Conservation (phyloP, 805 yeast genomes). For the Candida montana region DNA sequence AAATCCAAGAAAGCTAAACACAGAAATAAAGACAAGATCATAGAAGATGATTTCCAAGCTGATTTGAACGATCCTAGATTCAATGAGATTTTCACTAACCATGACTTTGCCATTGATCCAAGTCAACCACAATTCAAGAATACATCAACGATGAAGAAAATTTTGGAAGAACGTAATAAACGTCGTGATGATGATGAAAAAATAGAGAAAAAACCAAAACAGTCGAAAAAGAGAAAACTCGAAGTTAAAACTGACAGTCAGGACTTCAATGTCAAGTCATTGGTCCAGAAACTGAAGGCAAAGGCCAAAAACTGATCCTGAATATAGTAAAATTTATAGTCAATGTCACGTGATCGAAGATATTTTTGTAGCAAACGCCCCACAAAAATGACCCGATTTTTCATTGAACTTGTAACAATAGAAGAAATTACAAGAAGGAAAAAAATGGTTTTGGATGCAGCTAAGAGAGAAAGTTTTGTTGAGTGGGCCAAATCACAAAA, state of each 20-base stretch:
- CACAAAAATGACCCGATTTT: too few species aligned
- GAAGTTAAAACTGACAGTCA: background rate
- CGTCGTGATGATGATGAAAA: slow-evolving; percentile 30
- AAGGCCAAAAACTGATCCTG: slow-evolving; percentile 4
- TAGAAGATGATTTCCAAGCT: slow-evolving; percentile 54
- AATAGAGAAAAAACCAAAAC: slow-evolving; percentile 2
- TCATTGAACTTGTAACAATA: too few species aligned
- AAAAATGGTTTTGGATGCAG: background rate
- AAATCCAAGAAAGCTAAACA: slow-evolving; percentile 44
- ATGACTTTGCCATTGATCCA: slow-evolving; percentile 92
- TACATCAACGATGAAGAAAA: slow-evolving; percentile 80
- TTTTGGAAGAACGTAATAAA: slow-evolving; percentile 69
- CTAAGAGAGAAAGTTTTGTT: slow-evolving; percentile 10
- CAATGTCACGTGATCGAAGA: too few species aligned
- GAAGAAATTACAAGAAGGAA: too few species aligned
- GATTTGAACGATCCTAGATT: slow-evolving; percentile 84
- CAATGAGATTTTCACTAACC: slow-evolving; percentile 74
- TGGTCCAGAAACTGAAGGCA: slow-evolving; percentile 10
- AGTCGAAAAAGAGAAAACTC: slow-evolving; percentile 10
- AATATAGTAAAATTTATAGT: too few species aligned
- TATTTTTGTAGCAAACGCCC: background rate
- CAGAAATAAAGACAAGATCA: slow-evolving; percentile 42
- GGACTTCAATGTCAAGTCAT: slow-evolving; percentile 5
- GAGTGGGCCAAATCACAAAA: slow-evolving; percentile 14
- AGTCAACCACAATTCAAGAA: slow-evolving; percentile 84